These are phyloP conservation scores for Alloteropsis angusta DNA, from an alignment of 202 grass and related monocot genomes.

Conservation along the genomic window DNA sequence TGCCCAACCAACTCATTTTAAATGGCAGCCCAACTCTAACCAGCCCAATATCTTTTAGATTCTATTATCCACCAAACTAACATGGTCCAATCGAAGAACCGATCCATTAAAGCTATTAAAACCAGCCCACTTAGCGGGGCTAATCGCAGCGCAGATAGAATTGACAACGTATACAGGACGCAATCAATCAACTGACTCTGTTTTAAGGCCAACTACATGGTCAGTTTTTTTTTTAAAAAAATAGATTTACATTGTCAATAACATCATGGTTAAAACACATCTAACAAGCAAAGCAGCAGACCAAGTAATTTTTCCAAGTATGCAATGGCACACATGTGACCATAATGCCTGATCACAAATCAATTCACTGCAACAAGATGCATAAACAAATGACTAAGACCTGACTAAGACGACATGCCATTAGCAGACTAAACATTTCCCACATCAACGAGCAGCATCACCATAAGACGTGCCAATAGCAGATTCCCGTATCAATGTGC, in stretches of 20 bases:
- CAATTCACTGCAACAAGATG: background rate
- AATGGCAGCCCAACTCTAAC: too few species aligned
- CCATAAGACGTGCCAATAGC: background rate
- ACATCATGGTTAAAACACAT: background rate
- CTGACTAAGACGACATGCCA: background rate
- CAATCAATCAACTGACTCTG: background rate
- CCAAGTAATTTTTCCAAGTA: background rate
- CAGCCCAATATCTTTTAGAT: too few species aligned
- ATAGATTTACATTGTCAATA: too few species aligned
- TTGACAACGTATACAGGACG: too few species aligned
- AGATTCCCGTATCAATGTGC: slow-evolving; percentile 23
- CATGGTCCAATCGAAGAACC: too few species aligned
- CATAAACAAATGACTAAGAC: background rate
- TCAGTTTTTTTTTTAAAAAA: too few species aligned
- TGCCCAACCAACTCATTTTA: too few species aligned
- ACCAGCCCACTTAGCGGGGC: too few species aligned
- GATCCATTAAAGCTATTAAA: too few species aligned
- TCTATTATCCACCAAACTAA: too few species aligned
- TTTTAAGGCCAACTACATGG: background rate
- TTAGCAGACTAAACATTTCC: slow-evolving; percentile 14
- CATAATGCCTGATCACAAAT: background rate
- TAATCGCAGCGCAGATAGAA: too few species aligned
- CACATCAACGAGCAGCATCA: too few species aligned
- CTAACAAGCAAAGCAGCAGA: background rate
- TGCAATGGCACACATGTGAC: background rate